Evolutionary conservation across 768 basidiomycete species (phyloP).

Genomic region (Mycena galopus): DNA sequence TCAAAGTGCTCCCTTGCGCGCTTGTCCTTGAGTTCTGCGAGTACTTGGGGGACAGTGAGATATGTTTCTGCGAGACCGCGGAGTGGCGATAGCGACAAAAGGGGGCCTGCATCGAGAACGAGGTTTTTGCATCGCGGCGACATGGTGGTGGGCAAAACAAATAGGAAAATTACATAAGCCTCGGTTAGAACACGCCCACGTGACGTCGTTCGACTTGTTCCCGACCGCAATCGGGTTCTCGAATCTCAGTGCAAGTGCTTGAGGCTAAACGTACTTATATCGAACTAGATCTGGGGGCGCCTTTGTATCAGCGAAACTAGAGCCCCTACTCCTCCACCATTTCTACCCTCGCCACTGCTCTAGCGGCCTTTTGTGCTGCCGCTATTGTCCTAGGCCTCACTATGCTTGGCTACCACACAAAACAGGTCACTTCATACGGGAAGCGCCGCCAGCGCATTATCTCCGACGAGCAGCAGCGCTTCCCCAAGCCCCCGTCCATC

Average conservation of each 20-base stretch:
- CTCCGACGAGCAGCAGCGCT: conserved; percentile 54
- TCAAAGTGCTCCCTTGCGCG: conserved; percentile 90
- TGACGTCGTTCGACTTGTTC: background rate
- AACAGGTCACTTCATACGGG: conserved; percentile 76
- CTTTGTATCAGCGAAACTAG: background rate
- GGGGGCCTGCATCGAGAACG: conserved; percentile 93
- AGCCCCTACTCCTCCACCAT: conserved; percentile 4
- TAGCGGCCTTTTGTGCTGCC: conserved; percentile 37
- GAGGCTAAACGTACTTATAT: too few species aligned
- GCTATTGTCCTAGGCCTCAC: conserved; percentile 32
- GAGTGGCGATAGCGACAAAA: conserved; percentile 90
- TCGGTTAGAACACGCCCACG: background rate
- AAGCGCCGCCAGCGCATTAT: conserved; percentile 74
- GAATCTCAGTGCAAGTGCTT: background rate
- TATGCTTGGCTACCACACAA: conserved; percentile 75
- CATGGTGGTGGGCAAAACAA: conserved; percentile 1
- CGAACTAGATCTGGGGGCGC: background rate
- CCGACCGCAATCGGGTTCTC: too few species aligned
- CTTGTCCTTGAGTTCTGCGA: conserved; percentile 91
- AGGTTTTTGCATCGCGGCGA: conserved; percentile 75
- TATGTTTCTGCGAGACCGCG: conserved; percentile 90
- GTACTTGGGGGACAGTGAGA: conserved; percentile 90
- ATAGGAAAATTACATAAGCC: background rate
- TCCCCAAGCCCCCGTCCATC: conserved; percentile 49
- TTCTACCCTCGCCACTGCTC: conserved; percentile 29